Base-by-base conservation (phyloP, 352 stramenopile species). In the Pythium plurisporium region DNA sequence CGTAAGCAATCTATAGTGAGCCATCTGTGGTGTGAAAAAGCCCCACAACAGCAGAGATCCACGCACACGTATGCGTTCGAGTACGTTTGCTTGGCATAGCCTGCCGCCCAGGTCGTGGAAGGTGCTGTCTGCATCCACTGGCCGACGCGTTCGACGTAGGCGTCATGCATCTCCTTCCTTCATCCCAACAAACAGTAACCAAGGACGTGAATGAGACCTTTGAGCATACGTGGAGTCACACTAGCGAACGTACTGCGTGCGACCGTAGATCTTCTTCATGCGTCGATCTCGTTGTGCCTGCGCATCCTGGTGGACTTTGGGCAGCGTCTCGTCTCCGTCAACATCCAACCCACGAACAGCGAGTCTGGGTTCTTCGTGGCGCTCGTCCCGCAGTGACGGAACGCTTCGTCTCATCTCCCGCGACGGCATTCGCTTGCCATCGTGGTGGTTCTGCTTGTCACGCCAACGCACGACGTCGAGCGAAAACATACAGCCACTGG, bases 91-190 rank as follows among this genome's bases (percentile, higher is more conserved):
- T 84, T 79, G 42, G 68, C 72, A 63, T 90, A 90, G 52, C 69
- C 47, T 52, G 65, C 70, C 49, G 62, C 64, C 80, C 80, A 90
- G 4, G 83, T 46, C 31, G 79, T 62, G 8, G 41, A 33, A 5
- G 76, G 62, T 3, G 66, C 72, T 19, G 70, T 61, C 42, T 77
- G 69, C 40, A 77, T 65, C 75, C 79, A 87, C 44, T 74, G 65
- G 25, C 59, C 59, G 25, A 88, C 80, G 36, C 80, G 80, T 26
- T 82, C 56, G 9, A 82, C 34, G 57, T 90, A 90, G 52, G 69
- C 73, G 20, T 61, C 69, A 62, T 87, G 73, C 77, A 90, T 90
- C 60, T 87, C 77, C 40, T 86, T 69, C 31, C 76, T 90, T 40
- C 14, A 17, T 15, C n/a, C 22, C 2, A 34, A 12, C 22, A 38